A percentile compares a stretch with the other conserved stretches of the same genome.
phyloP scores from a whole-genome alignment of 1,284 basidiomycete species.

The Veloporphyrellus conicus region DNA sequence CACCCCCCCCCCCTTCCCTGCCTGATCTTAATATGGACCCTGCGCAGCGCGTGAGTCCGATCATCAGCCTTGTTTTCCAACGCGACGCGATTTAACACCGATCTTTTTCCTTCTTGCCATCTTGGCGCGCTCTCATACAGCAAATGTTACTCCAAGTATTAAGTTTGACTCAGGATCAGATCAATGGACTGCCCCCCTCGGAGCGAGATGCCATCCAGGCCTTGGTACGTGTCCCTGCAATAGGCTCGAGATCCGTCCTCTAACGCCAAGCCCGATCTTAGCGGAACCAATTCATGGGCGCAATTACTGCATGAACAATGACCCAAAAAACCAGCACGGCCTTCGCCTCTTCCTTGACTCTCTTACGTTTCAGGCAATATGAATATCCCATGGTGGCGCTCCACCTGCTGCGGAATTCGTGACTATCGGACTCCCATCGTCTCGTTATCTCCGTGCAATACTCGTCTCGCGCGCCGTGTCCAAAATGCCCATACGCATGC shows the following conservation, averaged over 20 bases:
- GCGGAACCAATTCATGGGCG: slow-evolving; percentile 50
- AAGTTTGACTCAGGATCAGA: slow-evolving; percentile 80
- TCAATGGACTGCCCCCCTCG: slow-evolving; percentile 75
- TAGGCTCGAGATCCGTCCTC: not conserved
- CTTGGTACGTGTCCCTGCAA: slow-evolving; percentile 51
- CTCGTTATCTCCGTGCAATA: not conserved
- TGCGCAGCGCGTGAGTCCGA: slow-evolving; percentile 29
- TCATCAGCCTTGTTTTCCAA: not conserved
- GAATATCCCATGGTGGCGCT: not conserved
- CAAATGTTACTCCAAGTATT: slow-evolving; percentile 85
- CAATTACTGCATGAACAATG: slow-evolving; percentile 26
- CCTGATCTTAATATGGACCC: slow-evolving; percentile 35
- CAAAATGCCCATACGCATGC: no score
- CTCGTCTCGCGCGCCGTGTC: no score
- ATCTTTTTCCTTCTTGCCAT: not conserved
- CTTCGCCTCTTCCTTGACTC: not conserved
- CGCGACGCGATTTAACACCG: slow-evolving; percentile 4
- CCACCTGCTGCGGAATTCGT: not conserved
- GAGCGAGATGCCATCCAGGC: slow-evolving; percentile 85
- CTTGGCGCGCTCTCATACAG: slow-evolving; percentile 40
- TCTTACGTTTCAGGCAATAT: not conserved
- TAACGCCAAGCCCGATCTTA: slow-evolving; percentile 22
- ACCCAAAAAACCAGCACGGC: not conserved
- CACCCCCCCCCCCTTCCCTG: slow-evolving; percentile 26
- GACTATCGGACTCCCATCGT: not conserved